phyloP scores from a whole-genome alignment of 306 rosid species.

The Rosa rugosa region DNA sequence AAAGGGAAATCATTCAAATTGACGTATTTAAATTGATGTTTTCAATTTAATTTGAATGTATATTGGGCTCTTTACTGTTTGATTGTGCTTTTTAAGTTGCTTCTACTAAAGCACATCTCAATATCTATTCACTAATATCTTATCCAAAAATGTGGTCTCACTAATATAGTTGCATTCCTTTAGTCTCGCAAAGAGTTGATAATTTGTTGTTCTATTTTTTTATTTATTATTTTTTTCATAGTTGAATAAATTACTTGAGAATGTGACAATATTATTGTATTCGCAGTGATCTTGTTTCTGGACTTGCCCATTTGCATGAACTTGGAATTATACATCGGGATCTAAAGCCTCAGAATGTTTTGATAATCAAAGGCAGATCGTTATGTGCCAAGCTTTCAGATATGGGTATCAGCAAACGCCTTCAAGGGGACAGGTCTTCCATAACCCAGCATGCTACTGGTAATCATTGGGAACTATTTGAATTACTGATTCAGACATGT shows the following conservation, averaged over 20 bases:
- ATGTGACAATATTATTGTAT: neutral
- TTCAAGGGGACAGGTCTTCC: slow-evolving; percentile 31
- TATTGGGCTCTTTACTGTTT: neutral
- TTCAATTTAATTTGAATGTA: neutral
- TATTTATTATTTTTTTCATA: neutral
- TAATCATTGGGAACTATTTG: slow-evolving; percentile 12
- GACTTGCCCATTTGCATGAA: slow-evolving; percentile 39
- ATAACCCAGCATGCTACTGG: slow-evolving; percentile 37
- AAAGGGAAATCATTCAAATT: neutral
- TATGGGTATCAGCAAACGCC: slow-evolving; percentile 42
- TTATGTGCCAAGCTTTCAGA: slow-evolving; percentile 36
- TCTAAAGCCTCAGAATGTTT: slow-evolving; percentile 42
- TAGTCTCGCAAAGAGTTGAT: neutral
- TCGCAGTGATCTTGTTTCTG: slow-evolving; percentile 36
- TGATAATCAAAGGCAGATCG: slow-evolving; percentile 27
- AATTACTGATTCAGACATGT: neutral
- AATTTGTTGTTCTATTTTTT: neutral
- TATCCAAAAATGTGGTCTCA: neutral
- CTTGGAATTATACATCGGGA: slow-evolving; percentile 42
- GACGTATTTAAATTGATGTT: neutral
- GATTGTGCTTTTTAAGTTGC: neutral
- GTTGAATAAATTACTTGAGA: slow-evolving; percentile 8
- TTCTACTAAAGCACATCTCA: neutral
- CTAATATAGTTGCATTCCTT: neutral
- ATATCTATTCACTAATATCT: neutral